Conservation (phyloP, 148 eudicot genomes). For the Cornus controversa region DNA sequence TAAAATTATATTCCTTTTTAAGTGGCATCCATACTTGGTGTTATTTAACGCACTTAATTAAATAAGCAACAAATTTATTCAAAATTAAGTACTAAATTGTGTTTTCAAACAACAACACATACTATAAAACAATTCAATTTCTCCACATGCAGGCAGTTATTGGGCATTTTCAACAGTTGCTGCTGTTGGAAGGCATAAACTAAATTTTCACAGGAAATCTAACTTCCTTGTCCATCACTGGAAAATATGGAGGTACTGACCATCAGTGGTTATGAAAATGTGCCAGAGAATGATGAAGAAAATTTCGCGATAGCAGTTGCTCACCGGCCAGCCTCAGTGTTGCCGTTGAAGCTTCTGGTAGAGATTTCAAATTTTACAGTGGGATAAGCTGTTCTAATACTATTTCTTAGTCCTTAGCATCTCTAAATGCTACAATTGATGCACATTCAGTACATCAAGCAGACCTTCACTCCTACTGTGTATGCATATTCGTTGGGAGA, state of each 20-base stretch:
- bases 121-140: no score
- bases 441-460: no score
- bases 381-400: slow-evolving; percentile 55
- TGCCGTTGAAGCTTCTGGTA: slow-evolving; percentile 46
- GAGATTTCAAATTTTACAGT: slow-evolving; percentile 53
- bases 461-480: no score
- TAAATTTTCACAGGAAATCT: slow-evolving; percentile 55
- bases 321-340: slow-evolving; percentile 55
- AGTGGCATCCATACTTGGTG: no score
- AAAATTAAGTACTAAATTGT: no score
- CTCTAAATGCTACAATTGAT: no score
- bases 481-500: background rate
- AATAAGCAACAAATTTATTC: no score
- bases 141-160: slow-evolving; percentile 59
- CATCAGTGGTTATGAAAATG: slow-evolving; percentile 55
- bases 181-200: slow-evolving; percentile 61
- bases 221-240: slow-evolving; percentile 47
- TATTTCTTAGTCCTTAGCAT: no score
- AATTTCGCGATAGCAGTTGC: slow-evolving; percentile 54
- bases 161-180: slow-evolving; percentile 74
- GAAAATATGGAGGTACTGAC: slow-evolving; percentile 36
- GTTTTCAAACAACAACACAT: no score
- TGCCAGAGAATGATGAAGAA: slow-evolving; percentile 45
- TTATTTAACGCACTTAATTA: no score
- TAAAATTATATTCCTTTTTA: no score